A percentile compares a stretch with the other conserved stretches of the same genome.
Evolutionary conservation across 2,329 filamentous ascomycete genomes (phyloP).

Genomic region (Westerdykella sp.): DNA sequence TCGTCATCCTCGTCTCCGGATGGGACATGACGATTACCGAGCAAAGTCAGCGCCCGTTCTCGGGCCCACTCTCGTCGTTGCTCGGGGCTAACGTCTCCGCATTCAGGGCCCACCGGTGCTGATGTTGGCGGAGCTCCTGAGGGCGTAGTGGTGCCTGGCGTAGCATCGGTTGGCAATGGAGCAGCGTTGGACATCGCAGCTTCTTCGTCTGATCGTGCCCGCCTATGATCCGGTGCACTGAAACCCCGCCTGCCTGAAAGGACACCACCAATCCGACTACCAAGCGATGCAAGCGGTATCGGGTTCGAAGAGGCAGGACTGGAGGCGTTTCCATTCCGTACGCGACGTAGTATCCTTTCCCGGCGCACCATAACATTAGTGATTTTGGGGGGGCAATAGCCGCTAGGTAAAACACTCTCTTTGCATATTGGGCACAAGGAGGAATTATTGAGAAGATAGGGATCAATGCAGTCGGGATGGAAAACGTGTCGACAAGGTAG

Average conservation of each 20-base stretch:
- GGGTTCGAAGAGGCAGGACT: background rate
- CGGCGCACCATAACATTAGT: conserved; percentile 69
- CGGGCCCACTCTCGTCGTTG: conserved; percentile 42
- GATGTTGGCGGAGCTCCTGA: background rate
- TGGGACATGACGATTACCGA: conserved; percentile 29
- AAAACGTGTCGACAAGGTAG: conserved; percentile 89
- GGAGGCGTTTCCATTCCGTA: conserved; percentile 22
- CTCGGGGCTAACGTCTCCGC: conserved; percentile 10
- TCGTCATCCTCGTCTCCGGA: conserved; percentile 21
- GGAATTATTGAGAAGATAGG: conserved; percentile 70
- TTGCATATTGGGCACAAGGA: conserved; percentile 92
- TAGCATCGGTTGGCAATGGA: background rate
- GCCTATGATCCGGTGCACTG: conserved; percentile 21
- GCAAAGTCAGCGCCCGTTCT: conserved; percentile 40
- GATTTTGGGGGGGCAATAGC: conserved; percentile 51
- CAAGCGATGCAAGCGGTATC: conserved; percentile 17
- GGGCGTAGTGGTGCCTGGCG: conserved; percentile 29
- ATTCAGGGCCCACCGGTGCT: background rate
- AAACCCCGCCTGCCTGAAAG: conserved; percentile 26
- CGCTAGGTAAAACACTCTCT: conserved; percentile 67
- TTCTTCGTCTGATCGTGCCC: conserved; percentile 6
- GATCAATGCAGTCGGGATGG: conserved; percentile 85
- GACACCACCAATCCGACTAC: conserved; percentile 19
- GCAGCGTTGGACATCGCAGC: too few relatives aligned
- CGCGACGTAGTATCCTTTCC: conserved; percentile 61